Base-by-base conservation (phyloP, 176 grass and related monocot genomes). In the Bonia amplexicaulis region DNA sequence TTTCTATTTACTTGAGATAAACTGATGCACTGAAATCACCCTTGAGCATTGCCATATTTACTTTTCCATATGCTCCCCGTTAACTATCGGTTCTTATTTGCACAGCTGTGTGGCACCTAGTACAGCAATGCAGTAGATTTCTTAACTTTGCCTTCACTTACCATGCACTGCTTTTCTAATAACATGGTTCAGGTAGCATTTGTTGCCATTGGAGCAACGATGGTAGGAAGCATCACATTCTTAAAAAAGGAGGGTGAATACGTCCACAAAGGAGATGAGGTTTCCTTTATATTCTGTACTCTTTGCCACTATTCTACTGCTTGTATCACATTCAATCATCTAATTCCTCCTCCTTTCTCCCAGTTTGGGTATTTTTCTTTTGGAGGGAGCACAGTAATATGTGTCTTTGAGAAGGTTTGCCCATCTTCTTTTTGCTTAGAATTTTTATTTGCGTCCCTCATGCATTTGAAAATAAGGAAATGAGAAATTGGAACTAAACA, bases 321-420 rank as follows among this genome's bases (percentile, higher is more conserved):
- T 37, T 78, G 17, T 65, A 14, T 71, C 48, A 17, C 74, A 53
- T 73, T 71, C 80, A 44, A 22, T 73, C 60, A 25, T 67, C 59
- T 80, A 40, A 85, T 78, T 20, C 73, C 29, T 88, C 61, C 7
- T 73, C 27, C 83, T 77, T 5, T 82, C 58, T 35, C 19, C 53
- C 71, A 99, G 96, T 99, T 94, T 82, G 96, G 96, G 25, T 99
- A 99, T 85, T 99, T 99, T 77, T 90, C 96, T 12, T 99, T 99
- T 80, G 96, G 96, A 89, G 96, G 96, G 79, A 99, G 96, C 86
- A 99, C 96, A 33, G 91, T 99, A 42, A 99, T 96, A 85, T 99
- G 96, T 7, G 79, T 99, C 41, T 99, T 99, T 23, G 96, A 94
- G 74, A 95, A 99, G 96, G 96, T 99, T 79, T 71, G 53, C 46